Evolutionary conservation across 495 filamentous ascomycete species (phyloP).

Genomic region (Hyaloscypha hepaticicola): DNA sequence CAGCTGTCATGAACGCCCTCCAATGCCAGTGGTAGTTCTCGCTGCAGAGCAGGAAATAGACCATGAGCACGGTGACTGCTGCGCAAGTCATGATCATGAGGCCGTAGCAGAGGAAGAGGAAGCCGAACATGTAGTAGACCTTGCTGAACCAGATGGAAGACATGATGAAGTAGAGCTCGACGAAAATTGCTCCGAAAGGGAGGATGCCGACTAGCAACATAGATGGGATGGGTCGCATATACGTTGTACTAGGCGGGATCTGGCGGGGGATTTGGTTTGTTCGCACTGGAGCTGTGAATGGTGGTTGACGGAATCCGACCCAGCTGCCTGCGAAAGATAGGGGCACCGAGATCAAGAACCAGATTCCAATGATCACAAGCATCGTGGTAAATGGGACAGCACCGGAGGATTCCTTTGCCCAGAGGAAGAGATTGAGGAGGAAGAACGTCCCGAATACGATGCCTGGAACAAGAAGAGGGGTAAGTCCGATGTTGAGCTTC

Average conservation of each 20-base stretch:
- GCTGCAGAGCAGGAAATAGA: constrained; percentile 91
- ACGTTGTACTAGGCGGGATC: constrained; percentile 79
- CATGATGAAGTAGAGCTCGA: constrained; percentile 98
- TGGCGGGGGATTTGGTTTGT: constrained; percentile 98
- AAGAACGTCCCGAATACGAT: constrained; percentile 90
- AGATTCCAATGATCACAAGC: constrained; percentile 88
- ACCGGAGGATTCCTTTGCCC: constrained; percentile 84
- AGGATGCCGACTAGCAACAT: constrained; percentile 88
- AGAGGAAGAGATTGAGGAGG: constrained; percentile 92
- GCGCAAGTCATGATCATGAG: constrained; percentile 97
- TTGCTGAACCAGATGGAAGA: constrained; percentile 95
- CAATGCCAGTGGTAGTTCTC: constrained; percentile 99
- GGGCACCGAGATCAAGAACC: constrained; percentile 94
- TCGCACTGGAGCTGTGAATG: constrained; percentile 76
- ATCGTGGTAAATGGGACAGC: constrained; percentile 97
- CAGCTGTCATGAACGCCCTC: constrained; percentile 86
- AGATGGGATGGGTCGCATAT: constrained; percentile 79
- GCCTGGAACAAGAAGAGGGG: constrained; percentile 80
- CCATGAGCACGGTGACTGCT: constrained; percentile 84
- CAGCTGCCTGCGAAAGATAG: constrained; percentile 88
- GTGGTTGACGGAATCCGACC: constrained; percentile 73
- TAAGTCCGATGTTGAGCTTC: constrained; percentile 90
- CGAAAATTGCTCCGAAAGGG: constrained; percentile 94
- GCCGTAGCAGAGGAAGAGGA: constrained; percentile 95
- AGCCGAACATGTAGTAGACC: constrained; percentile 99